Evolutionary conservation across 257 asterid species (phyloP).

Genomic region (Perilla frutescens): DNA sequence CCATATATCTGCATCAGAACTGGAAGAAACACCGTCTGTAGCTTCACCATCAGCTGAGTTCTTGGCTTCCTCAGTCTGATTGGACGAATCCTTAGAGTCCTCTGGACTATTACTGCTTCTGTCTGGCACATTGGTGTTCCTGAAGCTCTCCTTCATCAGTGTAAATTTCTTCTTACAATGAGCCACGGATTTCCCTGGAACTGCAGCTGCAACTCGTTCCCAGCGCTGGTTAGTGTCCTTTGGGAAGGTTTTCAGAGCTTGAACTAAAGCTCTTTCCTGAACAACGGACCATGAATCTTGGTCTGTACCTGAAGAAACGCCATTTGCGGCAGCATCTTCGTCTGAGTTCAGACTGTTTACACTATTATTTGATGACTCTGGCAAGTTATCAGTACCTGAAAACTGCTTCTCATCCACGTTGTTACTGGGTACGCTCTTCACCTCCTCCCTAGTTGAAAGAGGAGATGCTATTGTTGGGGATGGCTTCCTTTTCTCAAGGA

Average conservation of each 20-base stretch:
- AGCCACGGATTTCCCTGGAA: conserved; percentile 73
- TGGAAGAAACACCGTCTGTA: conserved; percentile 50
- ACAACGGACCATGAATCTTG: conserved; percentile 75
- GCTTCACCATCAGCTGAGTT: conserved; percentile 37
- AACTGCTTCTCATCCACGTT: conserved; percentile 43
- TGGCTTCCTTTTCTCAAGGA: conserved; percentile 93
- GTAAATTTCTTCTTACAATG: conserved; percentile 84
- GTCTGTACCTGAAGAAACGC: conserved; percentile 52
- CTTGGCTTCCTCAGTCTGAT: conserved; percentile 41
- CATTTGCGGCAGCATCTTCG: conserved; percentile 41
- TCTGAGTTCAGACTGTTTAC: conserved; percentile 35
- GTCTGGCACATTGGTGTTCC: conserved; percentile 51
- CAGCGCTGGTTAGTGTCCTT: conserved; percentile 80
- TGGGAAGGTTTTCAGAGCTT: conserved; percentile 86
- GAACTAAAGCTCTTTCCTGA: conserved; percentile 82
- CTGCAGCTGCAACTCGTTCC: conserved; percentile 92
- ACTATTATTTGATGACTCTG: conserved; percentile 42
- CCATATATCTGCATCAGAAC: conserved; percentile 75
- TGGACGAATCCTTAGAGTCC: conserved; percentile 37
- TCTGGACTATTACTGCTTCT: conserved; percentile 39
- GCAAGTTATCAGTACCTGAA: conserved; percentile 42
- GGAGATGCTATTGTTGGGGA: conserved; percentile 82
- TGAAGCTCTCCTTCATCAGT: conserved; percentile 73
- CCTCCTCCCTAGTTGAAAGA: conserved; percentile 78
- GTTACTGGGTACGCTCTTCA: conserved; percentile 42